These are phyloP conservation scores for Pestalotiopsis sp. DNA, from an alignment of 2,329 filamentous ascomycete genomes.

Conservation along the genomic window DNA sequence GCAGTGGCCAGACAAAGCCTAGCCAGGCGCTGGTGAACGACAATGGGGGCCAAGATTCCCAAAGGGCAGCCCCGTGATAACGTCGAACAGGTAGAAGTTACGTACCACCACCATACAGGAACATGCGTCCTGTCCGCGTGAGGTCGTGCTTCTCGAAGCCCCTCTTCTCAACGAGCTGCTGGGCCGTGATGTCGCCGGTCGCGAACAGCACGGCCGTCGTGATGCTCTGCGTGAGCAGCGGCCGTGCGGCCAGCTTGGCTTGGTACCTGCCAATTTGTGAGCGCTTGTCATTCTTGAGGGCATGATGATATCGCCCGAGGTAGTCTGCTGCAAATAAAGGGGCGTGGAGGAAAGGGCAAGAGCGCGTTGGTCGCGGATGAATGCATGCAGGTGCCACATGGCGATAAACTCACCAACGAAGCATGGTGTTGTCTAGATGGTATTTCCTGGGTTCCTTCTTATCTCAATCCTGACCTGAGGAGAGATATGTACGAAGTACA, in stretches of 20 bases:
- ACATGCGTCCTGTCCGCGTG: slow-evolving; percentile 76
- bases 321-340: too few species aligned
- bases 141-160: slow-evolving; percentile 78
- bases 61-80: not conserved
- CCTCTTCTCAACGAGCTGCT: slow-evolving; percentile 85
- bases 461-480: not conserved
- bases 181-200: slow-evolving; percentile 86
- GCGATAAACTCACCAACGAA: slow-evolving; percentile 31
- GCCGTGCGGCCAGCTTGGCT: slow-evolving; percentile 75
- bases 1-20: not conserved
- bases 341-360: too few species aligned
- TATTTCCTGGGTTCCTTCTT: not conserved
- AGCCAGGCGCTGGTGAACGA: not conserved
- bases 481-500: not conserved
- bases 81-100: slow-evolving; percentile 21
- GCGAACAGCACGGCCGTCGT: slow-evolving; percentile 93
- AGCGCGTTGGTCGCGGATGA: too few species aligned
- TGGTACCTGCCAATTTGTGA: slow-evolving; percentile 70
- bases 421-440: slow-evolving; percentile 17
- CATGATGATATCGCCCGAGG: too few species aligned
- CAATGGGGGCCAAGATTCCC: not conserved
- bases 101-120: slow-evolving; percentile 75
- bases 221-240: slow-evolving; percentile 86
- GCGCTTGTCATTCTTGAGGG: not conserved
- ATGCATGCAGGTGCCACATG: not conserved